Evolutionary conservation across 1,139 yeast species (phyloP), one percentile per base, ranked within the genome.

Genomic region (Blastobotrys persicus): DNA sequence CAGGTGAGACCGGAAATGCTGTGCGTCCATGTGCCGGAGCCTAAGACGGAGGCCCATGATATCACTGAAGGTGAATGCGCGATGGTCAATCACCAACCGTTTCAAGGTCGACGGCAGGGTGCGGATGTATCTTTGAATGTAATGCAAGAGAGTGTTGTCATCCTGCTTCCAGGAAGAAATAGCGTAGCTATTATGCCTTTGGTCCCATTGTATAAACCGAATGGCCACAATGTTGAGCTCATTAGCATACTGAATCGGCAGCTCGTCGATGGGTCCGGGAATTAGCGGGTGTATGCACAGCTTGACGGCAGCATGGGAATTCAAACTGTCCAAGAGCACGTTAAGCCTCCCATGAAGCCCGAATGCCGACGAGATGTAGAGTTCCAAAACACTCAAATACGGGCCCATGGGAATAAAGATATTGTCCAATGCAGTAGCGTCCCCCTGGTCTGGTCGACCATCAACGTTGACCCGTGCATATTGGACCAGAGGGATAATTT

Each of bases 401-500:
- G 17, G 18, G 12, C 28, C 41, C 41, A 37, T 37, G 13, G 41
- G 41, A 4, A 37, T 37, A 23, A 37, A 37, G 17, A 37, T 17
- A 6, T 37, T 26, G 11, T 37, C 41, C 28, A 37, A 19, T 3
- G 41, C 41, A 3, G 7, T n/a, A 5, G 26, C 41, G 17, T 37
- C 41, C n/a, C 41, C 41, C 14, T 37, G 41, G n/a, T 18, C 41
- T 12, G 28, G 41, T 19, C 41, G 17, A 3, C 41, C 41, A 19
- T 37, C 41, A 4, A 37, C 28, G 19, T 37, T 37, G 9, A 37
- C 41, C 12, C 41, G 18, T 9, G n/a, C 28, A 19, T 37, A 37
- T 18, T 37, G 41, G n/a, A 37, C 41, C 41, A 37, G 12, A 5
- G 41, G 41, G 26, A 37, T 37, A 13, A 37, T 37, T 18, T 37